Evolutionary conservation across 805 yeast genomes (phyloP), one percentile per base, ranked within the genome.

Genomic region (Candida silvicultrix): DNA sequence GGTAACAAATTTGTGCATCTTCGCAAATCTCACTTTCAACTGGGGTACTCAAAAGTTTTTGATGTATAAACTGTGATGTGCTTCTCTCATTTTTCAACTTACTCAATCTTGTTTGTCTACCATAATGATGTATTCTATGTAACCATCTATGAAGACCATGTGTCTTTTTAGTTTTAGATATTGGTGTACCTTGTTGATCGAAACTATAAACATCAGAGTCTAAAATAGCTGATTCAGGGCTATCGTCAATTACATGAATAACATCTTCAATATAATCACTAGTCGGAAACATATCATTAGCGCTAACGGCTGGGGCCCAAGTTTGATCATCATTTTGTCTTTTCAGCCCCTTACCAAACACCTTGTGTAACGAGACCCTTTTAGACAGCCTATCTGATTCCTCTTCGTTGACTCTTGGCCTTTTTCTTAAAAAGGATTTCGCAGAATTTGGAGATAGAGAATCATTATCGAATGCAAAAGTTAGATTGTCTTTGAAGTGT

Each of bases 1-100:
- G 49, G 31, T 52, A 52, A 43, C 56, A 52, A 8, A 52, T 42
- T 21, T 28, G 46, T 1, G 52, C 49, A 5, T 48, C 54, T 5
- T 48, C 49, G 2, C 50, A 42, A 2, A 49, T 23, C 12, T 28
- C 31, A 5, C 43, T 32, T 12, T 42, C 45, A 4, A 22, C 34
- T 20, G 29, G n/a, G n/a, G 32, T 9, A 5, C 18, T 20, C 50
- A 51, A 37, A 5, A 37, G 20, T 10, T 37, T 20, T 16, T 37
- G 22, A n/a, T 19, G 15, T 5, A 37, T 37, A 10, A 37, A 37
- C 5, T 21, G 11, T 4, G 25, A 21, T 14, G 23, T 9, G 16
- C 16, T 19, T 21, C 25, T 37, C 4, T 37, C 16, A 6, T 8
- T 8, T 21, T 25, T 37, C 2, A 37, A 7, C 18, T 37, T 37